Evolutionary conservation across 1,284 basidiomycete species (phyloP).

Genomic region (Cryptococcus hybrid): DNA sequence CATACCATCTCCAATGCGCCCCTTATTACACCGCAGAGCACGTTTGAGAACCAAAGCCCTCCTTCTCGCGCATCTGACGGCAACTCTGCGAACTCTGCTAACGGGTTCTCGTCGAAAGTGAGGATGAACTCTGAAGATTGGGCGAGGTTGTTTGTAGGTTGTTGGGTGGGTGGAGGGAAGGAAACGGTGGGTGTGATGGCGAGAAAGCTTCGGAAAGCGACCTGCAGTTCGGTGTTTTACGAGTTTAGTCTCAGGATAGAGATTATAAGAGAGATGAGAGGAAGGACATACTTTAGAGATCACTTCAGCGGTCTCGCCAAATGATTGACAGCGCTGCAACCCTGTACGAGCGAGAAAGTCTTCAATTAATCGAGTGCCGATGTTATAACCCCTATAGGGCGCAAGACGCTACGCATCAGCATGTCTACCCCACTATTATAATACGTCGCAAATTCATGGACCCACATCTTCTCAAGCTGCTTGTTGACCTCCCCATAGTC

Average conservation of each 20-base stretch:
- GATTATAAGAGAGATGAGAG: slow-evolving; percentile 29
- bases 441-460: neutral
- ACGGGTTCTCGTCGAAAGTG: slow-evolving; percentile 90
- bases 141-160: slow-evolving; percentile 41
- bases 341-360: slow-evolving; percentile 93
- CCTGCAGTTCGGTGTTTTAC: slow-evolving; percentile 55
- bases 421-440: too few relatives aligned
- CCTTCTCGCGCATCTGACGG: slow-evolving; percentile 86
- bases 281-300: slow-evolving; percentile 65
- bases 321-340: slow-evolving; percentile 81
- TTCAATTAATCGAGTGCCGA: slow-evolving; percentile 93
- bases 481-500: slow-evolving; percentile 82
- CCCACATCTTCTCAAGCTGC: slow-evolving; percentile 63
- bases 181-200: slow-evolving; percentile 85
- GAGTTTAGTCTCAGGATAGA: neutral
- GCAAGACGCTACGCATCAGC: neutral
- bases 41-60: slow-evolving; percentile 95
- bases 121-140: slow-evolving; percentile 64
- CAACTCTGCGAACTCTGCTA: slow-evolving; percentile 96
- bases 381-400: slow-evolving; percentile 90
- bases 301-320: slow-evolving; percentile 91
- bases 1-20: slow-evolving; percentile 96
- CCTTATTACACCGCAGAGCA: slow-evolving; percentile 88
- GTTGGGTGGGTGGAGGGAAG: slow-evolving; percentile 59
- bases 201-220: slow-evolving; percentile 98